These are phyloP conservation scores for Bonia amplexicaulis DNA, from an alignment of 176 grass and related monocot genomes.

Conservation along the genomic window DNA sequence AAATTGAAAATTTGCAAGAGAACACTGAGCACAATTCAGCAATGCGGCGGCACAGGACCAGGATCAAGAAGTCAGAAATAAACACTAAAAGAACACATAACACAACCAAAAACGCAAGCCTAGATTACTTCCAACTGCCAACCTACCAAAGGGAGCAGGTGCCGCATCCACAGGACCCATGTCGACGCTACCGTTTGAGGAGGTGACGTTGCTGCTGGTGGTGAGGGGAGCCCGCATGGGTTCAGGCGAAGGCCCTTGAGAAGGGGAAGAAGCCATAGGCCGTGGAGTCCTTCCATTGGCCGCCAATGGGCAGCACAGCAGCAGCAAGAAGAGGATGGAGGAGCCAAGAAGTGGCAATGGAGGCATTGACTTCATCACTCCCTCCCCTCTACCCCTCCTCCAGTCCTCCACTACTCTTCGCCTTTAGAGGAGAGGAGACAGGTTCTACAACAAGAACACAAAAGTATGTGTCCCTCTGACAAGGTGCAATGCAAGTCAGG, in stretches of 20 bases:
- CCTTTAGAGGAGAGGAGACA: slow-evolving; percentile 15
- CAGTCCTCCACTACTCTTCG: not conserved
- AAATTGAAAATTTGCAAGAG: not conserved
- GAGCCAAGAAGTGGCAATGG: slow-evolving; percentile 24
- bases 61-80: not conserved
- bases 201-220: not conserved
- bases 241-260: not conserved
- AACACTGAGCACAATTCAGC: not conserved
- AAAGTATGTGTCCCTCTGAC: slow-evolving; percentile 29
- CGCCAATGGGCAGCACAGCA: slow-evolving; percentile 13
- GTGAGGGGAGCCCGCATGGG: not conserved
- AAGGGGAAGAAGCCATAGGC: not conserved
- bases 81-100: not conserved
- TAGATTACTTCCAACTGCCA: not conserved
- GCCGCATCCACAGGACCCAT: not conserved
- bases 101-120: not conserved
- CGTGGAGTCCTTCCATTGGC: slow-evolving; percentile 22
- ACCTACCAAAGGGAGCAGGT: slow-evolving; percentile 33
- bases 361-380: slow-evolving; percentile 34
- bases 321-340: slow-evolving; percentile 9
- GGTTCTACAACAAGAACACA: slow-evolving; percentile 28
- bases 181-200: not conserved
- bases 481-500: slow-evolving; percentile 43
- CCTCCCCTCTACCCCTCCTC: not conserved
- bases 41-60: not conserved